These are phyloP conservation scores for Pleochaeta shiraiana DNA, from an alignment of 2,329 filamentous ascomycete species.

Conservation along the genomic window DNA sequence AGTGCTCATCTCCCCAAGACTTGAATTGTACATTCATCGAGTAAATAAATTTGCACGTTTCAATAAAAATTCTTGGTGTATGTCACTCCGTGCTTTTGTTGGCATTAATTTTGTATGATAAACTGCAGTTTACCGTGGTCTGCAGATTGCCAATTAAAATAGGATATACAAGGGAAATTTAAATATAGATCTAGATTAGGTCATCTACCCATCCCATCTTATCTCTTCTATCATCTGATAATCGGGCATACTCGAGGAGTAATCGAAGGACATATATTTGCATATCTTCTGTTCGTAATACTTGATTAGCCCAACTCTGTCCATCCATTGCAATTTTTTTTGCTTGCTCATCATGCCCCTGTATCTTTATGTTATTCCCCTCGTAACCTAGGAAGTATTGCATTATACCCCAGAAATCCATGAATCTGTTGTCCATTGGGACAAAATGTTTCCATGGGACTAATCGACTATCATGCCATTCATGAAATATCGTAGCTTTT, in stretches of 20 bases:
- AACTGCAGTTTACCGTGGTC: too few species aligned
- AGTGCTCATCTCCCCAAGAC: too few species aligned
- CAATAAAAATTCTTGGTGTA: too few species aligned
- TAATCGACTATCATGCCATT: conserved; percentile 61
- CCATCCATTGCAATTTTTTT: conserved; percentile 43
- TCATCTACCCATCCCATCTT: conserved; percentile 18
- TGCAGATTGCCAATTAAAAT: too few species aligned
- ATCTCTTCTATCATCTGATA: conserved; percentile 19
- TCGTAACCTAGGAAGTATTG: conserved; percentile 51
- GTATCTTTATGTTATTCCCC: conserved; percentile 18
- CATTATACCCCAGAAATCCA: conserved; percentile 52
- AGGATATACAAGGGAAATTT: not conserved
- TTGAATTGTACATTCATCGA: too few species aligned
- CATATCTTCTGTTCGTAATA: conserved; percentile 49
- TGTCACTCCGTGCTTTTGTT: too few species aligned
- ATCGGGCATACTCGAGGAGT: conserved; percentile 35
- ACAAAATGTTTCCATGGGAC: conserved; percentile 66
- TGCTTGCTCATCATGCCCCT: conserved; percentile 29
- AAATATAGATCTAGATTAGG: conserved; percentile 6
- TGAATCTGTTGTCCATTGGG: conserved; percentile 55
- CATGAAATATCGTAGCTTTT: conserved; percentile 56
- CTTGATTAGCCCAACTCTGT: conserved; percentile 49
- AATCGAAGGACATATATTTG: conserved; percentile 39
- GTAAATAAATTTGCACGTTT: too few species aligned
- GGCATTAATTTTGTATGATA: too few species aligned